Conservation (phyloP, 1,284 basidiomycete species). For the Inonotus hispidus region DNA sequence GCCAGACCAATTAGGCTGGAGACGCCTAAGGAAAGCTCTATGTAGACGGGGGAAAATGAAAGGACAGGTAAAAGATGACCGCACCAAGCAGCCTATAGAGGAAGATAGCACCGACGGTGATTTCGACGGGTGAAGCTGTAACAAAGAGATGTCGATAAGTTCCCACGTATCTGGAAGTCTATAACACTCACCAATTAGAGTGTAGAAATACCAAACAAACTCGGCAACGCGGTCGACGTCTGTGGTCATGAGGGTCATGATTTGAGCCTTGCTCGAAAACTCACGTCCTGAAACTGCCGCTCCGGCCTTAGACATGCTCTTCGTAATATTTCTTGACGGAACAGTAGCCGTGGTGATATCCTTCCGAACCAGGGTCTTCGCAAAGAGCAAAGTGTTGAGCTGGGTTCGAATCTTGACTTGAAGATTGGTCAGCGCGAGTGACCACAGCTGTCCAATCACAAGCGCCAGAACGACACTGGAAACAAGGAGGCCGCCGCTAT, state of each 20-base stretch:
- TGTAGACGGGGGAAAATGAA: background rate
- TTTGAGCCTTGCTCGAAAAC: slow-evolving; percentile 85
- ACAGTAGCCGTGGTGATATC: slow-evolving; percentile 63
- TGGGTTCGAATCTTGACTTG: slow-evolving; percentile 74
- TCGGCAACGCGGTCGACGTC: slow-evolving; percentile 88
- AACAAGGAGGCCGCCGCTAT: slow-evolving; percentile 35
- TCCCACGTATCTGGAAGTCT: background rate
- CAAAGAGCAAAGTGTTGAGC: slow-evolving; percentile 81
- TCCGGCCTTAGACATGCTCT: slow-evolving; percentile 24
- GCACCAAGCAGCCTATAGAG: slow-evolving; percentile 75
- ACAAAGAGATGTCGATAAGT: background rate
- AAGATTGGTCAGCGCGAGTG: slow-evolving; percentile 65
- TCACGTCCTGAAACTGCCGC: slow-evolving; percentile 60
- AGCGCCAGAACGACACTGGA: slow-evolving; percentile 32
- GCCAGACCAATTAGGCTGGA: slow-evolving; percentile 79
- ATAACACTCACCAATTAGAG: slow-evolving; percentile 46
- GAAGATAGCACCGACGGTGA: slow-evolving; percentile 75
- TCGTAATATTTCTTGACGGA: slow-evolving; percentile 25
- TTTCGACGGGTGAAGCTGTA: slow-evolving; percentile 81
- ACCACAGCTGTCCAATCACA: slow-evolving; percentile 56
- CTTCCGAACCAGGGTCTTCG: slow-evolving; percentile 86
- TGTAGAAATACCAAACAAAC: slow-evolving; percentile 75
- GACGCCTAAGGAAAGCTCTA: slow-evolving; percentile 35
- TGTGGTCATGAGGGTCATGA: slow-evolving; percentile 85
- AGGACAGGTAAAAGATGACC: slow-evolving; percentile 18